Conservation (phyloP, 2,329 filamentous ascomycete genomes). For the Fusarium sp. region DNA sequence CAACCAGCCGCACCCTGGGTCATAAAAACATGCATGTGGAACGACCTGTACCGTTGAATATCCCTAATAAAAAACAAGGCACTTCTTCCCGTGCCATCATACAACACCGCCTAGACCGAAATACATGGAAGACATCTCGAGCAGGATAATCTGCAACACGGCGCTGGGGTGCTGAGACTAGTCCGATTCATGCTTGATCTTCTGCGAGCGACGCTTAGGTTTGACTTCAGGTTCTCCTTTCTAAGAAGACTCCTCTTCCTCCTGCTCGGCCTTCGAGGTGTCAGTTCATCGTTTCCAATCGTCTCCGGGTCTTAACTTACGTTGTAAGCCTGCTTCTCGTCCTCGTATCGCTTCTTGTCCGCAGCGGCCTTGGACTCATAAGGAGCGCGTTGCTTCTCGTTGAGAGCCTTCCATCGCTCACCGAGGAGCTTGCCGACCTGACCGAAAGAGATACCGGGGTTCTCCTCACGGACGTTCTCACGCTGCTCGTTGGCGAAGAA, state of each 20-base stretch:
- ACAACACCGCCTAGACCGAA: constrained; percentile 58
- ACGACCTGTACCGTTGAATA: constrained; percentile 53
- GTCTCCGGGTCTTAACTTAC: constrained; percentile 64
- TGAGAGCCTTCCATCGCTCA: constrained; percentile 98
- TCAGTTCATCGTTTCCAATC: constrained; percentile 38
- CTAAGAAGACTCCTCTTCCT: constrained; percentile 68
- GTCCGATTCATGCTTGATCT: constrained; percentile 23
- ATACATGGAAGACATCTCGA: constrained; percentile 50
- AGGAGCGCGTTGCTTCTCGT: constrained; percentile 89
- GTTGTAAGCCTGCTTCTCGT: constrained; percentile 95
- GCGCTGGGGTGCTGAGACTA: constrained; percentile 23
- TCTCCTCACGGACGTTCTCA: constrained; percentile 97
- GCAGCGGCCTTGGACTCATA: constrained; percentile 97
- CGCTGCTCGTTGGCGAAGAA: constrained; percentile 99
- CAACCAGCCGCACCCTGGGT: constrained; percentile 48
- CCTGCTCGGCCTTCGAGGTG: constrained; percentile 65
- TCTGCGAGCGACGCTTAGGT: constrained; percentile 25
- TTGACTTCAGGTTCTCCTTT: constrained; percentile 19
- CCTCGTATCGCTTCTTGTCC: constrained; percentile 99
- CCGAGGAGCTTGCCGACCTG: constrained; percentile 98
- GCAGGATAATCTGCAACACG: constrained; percentile 30
- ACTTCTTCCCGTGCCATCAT: constrained; percentile 57
- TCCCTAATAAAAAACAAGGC: constrained; percentile 56
- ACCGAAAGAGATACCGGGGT: constrained; percentile 97
- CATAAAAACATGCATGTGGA: constrained; percentile 50